Conservation (phyloP, 495 filamentous ascomycete species). For the Aspergillus leporis region DNA sequence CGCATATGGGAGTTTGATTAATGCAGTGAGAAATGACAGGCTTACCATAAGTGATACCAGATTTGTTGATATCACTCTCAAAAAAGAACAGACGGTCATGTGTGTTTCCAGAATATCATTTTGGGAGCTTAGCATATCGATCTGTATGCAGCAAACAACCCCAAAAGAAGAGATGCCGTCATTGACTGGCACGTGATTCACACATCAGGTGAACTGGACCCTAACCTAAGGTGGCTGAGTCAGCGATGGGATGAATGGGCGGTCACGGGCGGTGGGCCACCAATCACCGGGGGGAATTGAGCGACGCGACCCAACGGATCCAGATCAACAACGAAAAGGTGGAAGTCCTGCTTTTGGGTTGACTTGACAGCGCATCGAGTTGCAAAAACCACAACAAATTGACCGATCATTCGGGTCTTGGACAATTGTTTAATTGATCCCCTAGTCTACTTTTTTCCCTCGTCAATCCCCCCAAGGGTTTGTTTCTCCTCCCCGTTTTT, state of each 20-base stretch:
- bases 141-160: not conserved
- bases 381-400: conserved; percentile 24
- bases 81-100: too few species aligned
- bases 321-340: conserved; percentile 38
- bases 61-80: too few species aligned
- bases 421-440: conserved; percentile 23
- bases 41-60: too few species aligned
- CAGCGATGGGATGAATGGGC: conserved; percentile 19
- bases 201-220: conserved; percentile 20
- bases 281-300: conserved; percentile 33
- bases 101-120: too few species aligned
- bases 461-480: conserved; percentile 15
- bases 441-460: conserved; percentile 1
- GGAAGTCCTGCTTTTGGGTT: conserved; percentile 20
- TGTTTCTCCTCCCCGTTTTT: conserved; percentile 22
- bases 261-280: conserved; percentile 17
- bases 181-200: conserved; percentile 16
- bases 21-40: too few species aligned
- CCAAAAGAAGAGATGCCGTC: conserved; percentile 7
- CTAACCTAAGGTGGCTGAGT: conserved; percentile 28
- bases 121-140: too few species aligned
- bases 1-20: too few species aligned
- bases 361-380: conserved; percentile 28
- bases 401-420: conserved; percentile 18
- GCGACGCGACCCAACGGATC: conserved; percentile 43